Evolutionary conservation across 2,329 filamentous ascomycete genomes (phyloP).

Genomic region (Dothistroma pini): DNA sequence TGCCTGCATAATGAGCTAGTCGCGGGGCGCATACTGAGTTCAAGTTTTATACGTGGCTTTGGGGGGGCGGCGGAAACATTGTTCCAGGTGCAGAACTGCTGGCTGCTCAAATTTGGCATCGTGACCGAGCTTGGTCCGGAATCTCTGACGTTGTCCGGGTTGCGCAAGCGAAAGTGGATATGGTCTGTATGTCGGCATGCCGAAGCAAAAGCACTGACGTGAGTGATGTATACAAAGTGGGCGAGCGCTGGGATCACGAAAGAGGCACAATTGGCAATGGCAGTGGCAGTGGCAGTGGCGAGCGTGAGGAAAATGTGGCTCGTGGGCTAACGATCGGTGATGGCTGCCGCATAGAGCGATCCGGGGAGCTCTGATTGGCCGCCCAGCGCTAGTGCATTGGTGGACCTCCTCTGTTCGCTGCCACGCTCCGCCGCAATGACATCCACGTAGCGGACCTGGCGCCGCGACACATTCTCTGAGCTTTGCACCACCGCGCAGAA

Average conservation of each 20-base stretch:
- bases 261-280: too few species aligned
- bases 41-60: background rate
- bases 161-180: background rate
- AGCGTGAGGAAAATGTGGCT: background rate
- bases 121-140: background rate
- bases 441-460: background rate
- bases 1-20: background rate
- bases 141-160: background rate
- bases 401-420: background rate
- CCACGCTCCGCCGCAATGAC: background rate
- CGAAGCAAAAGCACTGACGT: background rate
- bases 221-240: background rate
- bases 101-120: background rate
- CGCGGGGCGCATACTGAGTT: background rate
- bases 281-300: too few species aligned
- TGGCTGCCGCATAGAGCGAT: background rate
- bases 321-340: background rate
- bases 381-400: background rate
- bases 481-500: background rate
- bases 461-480: background rate
- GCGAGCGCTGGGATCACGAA: background rate
- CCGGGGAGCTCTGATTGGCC: background rate
- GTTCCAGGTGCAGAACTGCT: background rate
- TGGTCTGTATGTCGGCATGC: background rate
- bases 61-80: background rate